These are phyloP conservation scores for Penicillium occitanis DNA, from an alignment of 2,329 filamentous ascomycete genomes.

Conservation along the genomic window DNA sequence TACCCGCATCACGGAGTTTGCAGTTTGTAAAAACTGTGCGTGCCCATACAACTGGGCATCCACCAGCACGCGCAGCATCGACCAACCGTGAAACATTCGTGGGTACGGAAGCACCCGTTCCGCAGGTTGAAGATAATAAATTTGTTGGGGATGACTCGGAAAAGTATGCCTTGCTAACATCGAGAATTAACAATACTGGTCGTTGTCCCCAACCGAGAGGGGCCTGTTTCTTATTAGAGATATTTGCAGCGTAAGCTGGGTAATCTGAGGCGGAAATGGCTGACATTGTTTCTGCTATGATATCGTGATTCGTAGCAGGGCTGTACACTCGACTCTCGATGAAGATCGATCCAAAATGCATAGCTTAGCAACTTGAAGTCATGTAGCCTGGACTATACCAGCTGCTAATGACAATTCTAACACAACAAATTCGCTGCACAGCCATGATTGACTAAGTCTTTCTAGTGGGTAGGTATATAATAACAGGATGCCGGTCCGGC, in stretches of 20 bases:
- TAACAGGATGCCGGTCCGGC: background rate
- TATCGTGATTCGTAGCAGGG: background rate
- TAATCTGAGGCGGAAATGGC: background rate
- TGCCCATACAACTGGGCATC: background rate
- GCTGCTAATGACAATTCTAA: background rate
- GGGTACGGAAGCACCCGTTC: background rate
- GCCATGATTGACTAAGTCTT: background rate
- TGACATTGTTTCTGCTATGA: background rate
- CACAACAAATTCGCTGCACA: background rate
- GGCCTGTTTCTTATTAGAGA: background rate
- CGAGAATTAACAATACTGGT: background rate
- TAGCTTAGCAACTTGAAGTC: background rate
- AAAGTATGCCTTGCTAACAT: background rate
- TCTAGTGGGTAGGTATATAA: background rate
- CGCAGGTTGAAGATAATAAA: background rate
- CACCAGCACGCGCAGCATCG: background rate
- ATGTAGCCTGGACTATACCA: background rate
- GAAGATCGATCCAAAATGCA: background rate
- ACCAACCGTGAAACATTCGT: background rate
- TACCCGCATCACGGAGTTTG: background rate
- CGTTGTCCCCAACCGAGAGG: background rate
- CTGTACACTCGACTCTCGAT: background rate
- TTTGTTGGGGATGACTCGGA: background rate
- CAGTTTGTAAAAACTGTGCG: background rate
- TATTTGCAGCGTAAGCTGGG: conserved; percentile 4